Conservation (phyloP, 2,329 filamentous ascomycete genomes). For the Epichloe coenophiala region DNA sequence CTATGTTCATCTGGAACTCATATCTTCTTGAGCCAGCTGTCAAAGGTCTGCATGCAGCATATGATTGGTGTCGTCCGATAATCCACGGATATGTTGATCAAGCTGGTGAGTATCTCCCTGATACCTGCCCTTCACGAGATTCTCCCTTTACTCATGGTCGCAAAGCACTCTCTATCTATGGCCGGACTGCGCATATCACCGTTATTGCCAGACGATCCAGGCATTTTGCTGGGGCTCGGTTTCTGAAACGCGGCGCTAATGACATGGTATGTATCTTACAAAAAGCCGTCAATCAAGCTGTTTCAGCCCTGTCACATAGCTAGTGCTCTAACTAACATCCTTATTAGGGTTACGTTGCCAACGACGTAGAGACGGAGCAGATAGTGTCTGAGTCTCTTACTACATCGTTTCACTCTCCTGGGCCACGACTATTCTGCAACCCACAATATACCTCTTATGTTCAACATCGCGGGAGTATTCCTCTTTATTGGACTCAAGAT, state of each 20-base stretch:
- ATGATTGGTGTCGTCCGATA: slow-evolving; percentile 91
- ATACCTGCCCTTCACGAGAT: neutral
- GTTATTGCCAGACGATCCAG: slow-evolving; percentile 86
- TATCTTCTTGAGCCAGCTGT: slow-evolving; percentile 70
- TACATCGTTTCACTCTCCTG: slow-evolving; percentile 89
- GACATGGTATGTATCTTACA: slow-evolving; percentile 41
- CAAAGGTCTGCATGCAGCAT: slow-evolving; percentile 59
- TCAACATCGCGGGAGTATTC: slow-evolving; percentile 92
- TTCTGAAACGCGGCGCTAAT: slow-evolving; percentile 88
- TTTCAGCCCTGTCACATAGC: neutral
- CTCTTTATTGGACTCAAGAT: slow-evolving; percentile 94
- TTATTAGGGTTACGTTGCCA: slow-evolving; percentile 70
- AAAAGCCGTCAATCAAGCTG: neutral
- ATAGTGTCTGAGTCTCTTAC: slow-evolving; percentile 91
- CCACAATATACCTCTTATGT: slow-evolving; percentile 93
- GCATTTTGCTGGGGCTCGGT: slow-evolving; percentile 87
- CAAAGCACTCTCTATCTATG: slow-evolving; percentile 64
- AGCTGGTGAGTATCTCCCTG: slow-evolving; percentile 31
- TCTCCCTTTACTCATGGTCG: neutral
- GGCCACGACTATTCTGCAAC: slow-evolving; percentile 71
- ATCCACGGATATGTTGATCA: slow-evolving; percentile 96
- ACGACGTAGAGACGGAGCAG: slow-evolving; percentile 97
- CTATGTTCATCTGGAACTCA: slow-evolving; percentile 98
- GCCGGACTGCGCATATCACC: slow-evolving; percentile 78
- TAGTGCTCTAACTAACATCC: neutral